Evolutionary conservation across 2,329 filamentous ascomycete species (phyloP), one percentile per base, ranked within the genome.

Genomic region (Xylariaceae sp.): DNA sequence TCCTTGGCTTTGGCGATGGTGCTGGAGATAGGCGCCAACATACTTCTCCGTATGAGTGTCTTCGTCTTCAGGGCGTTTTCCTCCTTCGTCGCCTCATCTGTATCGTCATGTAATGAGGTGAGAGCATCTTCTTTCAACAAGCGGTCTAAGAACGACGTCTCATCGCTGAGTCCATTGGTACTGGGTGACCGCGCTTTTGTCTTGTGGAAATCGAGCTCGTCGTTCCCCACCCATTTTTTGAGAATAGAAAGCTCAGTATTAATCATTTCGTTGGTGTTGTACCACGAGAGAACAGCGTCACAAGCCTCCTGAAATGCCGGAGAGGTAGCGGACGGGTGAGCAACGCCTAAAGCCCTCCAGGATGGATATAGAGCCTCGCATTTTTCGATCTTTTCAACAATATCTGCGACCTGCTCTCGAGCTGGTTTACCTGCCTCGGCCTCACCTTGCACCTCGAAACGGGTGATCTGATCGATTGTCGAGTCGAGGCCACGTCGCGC

Each of bases 201-300:
- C 70, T 89, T 88, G 54, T 86, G 86, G 71, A 97, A 99, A 74
- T 97, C 92, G 45, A 99, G 82, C 70, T 96, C 92, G 44, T 92
- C 87, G 70, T 99, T 99, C 57, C 94, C 94, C 30, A 99, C 94
- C 94, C 94, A 99, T 64, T 88, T 92, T 74, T 94, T 92, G 64
- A 99, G 75, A 64, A 97, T 92, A 11, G 87, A 86, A 60, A 99
- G 83, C 73, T 99, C 90, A 2, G 90, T 96, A 73, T 95, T 96
- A 80, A 99, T 97, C 71, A 96, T 86, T 71, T 93, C 87, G 37
- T 92, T 97, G 55, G 92, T 97, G 74, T 97, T 99, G 79, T 96
- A 88, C 94, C 94, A 99, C 2, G 93, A 88, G 62, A 96, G 86
- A 65, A 99, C 88, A 53, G 93, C 88, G 71, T 96, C 89, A 69